These are phyloP conservation scores for Diaporthe ilicicola DNA, from an alignment of 2,329 filamentous ascomycete species.

Conservation along the genomic window DNA sequence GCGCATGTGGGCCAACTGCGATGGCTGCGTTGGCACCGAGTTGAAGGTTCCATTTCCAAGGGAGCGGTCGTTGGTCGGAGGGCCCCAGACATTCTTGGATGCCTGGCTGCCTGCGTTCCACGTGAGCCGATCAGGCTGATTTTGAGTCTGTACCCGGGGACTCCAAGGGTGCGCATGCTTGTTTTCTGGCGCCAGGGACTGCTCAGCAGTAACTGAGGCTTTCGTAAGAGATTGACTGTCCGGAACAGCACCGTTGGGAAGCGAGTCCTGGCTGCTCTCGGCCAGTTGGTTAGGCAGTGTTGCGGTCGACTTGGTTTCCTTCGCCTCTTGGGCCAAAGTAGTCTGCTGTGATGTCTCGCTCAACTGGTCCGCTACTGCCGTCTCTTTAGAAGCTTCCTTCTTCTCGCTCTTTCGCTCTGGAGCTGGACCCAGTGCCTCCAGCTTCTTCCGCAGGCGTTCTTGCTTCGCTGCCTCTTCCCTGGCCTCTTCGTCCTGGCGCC, in stretches of 20 bases:
- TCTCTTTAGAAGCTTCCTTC: constrained; percentile 60
- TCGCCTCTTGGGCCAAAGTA: constrained; percentile 5
- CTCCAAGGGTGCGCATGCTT: constrained; percentile 49
- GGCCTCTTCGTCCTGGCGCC: constrained; percentile 73
- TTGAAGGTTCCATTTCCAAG: constrained; percentile 83
- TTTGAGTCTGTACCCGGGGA: constrained; percentile 39
- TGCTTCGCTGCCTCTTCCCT: constrained; percentile 76
- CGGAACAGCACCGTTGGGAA: constrained; percentile 33
- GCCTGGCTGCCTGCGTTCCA: constrained; percentile 59
- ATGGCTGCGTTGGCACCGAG: constrained; percentile 54
- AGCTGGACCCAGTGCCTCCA: constrained; percentile 73
- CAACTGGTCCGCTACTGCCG: constrained; percentile 37
- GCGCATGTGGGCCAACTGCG: constrained; percentile 44
- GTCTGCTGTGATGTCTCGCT: constrained; percentile 30
- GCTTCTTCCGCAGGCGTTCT: constrained; percentile 76
- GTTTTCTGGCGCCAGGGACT: constrained; percentile 38
- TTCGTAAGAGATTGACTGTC: constrained; percentile 32
- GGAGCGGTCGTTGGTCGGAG: constrained; percentile 74
- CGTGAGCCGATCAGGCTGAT: constrained; percentile 58
- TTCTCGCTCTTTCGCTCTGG: constrained; percentile 68
- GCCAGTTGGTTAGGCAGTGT: constrained; percentile 32
- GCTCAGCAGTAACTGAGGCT: constrained; percentile 8
- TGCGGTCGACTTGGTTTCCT: constrained; percentile 36
- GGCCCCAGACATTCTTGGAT: constrained; percentile 75
- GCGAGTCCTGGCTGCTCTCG: constrained; percentile 30